Percentiles rank a stretch among this genome's conserved stretches.
These are phyloP conservation scores for Cyclotella kingstonii DNA, from an alignment of 108 stramenopile species.

Conservation along the genomic window DNA sequence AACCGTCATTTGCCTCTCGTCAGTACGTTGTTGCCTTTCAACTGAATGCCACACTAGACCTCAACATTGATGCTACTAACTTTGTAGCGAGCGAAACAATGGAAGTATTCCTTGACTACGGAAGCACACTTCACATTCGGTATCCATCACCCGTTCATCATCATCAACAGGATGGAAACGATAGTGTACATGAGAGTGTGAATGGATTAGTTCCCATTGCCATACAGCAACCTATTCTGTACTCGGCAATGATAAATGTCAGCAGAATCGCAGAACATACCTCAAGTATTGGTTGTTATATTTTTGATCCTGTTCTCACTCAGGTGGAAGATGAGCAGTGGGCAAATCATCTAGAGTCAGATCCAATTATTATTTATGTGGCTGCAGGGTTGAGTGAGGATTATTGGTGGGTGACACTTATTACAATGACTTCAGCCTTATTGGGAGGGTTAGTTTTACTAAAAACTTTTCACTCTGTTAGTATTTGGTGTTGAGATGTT, in stretches of 20 bases:
- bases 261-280: background rate
- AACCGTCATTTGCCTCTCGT: constrained; percentile 51
- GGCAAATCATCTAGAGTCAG: background rate
- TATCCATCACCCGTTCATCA: constrained; percentile 28
- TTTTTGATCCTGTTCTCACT: background rate
- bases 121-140: constrained; percentile 39
- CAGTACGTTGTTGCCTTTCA: constrained; percentile 45
- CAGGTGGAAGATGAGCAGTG: background rate
- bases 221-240: constrained; percentile 17
- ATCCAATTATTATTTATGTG: constrained; percentile 32
- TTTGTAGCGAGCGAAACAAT: background rate
- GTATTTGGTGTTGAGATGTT: constrained; percentile 27
- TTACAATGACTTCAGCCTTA: constrained; percentile 32
- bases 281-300: background rate
- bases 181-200: background rate
- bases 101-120: constrained; percentile 26
- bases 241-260: constrained; percentile 6
- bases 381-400: constrained; percentile 37
- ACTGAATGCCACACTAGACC: constrained; percentile 14
- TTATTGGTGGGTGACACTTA: constrained; percentile 33
- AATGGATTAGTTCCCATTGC: constrained; percentile 13
- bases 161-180: background rate
- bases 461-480: constrained; percentile 30
- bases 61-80: background rate
- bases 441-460: constrained; percentile 33